Base-by-base conservation (phyloP, 2,329 filamentous ascomycete species). In the Stachybotrys echinatus region DNA sequence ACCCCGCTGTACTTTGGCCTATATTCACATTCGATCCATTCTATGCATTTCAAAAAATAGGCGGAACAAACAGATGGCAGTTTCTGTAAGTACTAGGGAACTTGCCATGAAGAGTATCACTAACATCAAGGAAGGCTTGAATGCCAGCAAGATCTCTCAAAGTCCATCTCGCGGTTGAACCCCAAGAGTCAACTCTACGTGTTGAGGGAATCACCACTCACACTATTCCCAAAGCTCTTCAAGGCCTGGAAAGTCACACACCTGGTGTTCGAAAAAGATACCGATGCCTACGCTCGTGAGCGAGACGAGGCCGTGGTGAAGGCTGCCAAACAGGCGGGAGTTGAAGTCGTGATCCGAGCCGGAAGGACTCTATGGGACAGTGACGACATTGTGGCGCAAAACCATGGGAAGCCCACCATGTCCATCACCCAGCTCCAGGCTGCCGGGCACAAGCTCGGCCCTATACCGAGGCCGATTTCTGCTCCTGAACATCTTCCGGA, bases 11-110 rank as follows among this genome's bases (percentile, higher is more conserved):
- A 19, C 71, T 92, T 22, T 91, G 85, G 73, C 87, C 87, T 1
- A 79, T 91, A 43, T 92, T 88, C 76, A 89, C 84, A 2, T 92
- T 87, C 85, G 87, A 90, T 62, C 87, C 87, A 50, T 85, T 91
- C 63, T 91, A 91, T 62, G 85, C 91, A 22, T 90, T 89, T 62
- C 77, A 77, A 27, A 81, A 84, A 1, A 77, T 87, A 50, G 86
- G 85, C 5, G 85, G 85, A 0, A 71, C 81, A 8, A 92, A 92
- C 59, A 74, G 88, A 56, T 91, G 86, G 84, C 83, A 88, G 58
- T 91, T 85, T 60, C 66, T 89, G 72, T 82, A 59, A 60, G 72
- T 53, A 10, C 8, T n/a, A 14, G n/a, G 27, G 5, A 17, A 4
- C 27, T 12, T 37, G 20, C 14, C 43, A 34, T 23, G 5, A 5